Evolutionary conservation across 306 rosid genomes (phyloP).

Genomic region (Geum urbanum): DNA sequence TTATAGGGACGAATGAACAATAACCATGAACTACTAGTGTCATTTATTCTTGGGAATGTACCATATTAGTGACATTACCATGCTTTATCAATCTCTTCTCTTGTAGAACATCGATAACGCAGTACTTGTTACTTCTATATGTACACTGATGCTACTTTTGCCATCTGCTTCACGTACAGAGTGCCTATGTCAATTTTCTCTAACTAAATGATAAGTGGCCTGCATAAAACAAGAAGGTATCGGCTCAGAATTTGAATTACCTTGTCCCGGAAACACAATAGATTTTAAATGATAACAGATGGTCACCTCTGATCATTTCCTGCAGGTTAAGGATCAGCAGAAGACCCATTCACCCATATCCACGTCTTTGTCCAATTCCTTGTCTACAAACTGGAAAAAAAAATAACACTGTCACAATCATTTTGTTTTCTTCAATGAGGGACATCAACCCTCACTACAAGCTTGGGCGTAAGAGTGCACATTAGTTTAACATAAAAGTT

Average conservation of each 20-base stretch:
- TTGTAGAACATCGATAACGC: neutral
- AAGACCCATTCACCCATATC: slow-evolving; percentile 1
- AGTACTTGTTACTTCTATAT: neutral
- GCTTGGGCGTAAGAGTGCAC: neutral
- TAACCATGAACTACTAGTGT: neutral
- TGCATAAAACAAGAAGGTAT: neutral
- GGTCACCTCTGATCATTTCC: neutral
- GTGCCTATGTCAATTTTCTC: neutral
- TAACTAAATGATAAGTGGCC: neutral
- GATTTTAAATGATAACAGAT: neutral
- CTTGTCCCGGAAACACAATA: neutral
- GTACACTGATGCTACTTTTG: neutral
- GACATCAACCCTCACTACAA: neutral
- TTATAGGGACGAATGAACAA: neutral
- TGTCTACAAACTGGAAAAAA: slow-evolving; percentile 56
- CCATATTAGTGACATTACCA: neutral
- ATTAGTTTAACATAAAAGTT: neutral
- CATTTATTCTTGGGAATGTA: neutral
- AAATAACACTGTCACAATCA: slow-evolving; percentile 8
- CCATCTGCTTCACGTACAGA: neutral
- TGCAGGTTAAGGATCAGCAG: neutral
- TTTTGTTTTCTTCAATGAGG: neutral
- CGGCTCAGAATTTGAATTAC: neutral
- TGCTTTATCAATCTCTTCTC: neutral
- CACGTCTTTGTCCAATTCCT: slow-evolving; percentile 10